Percentiles rank a stretch among this genome's conserved stretches.
These are phyloP conservation scores for Trichoderma semiorbis DNA, from an alignment of 2,329 filamentous ascomycete species.

Conservation along the genomic window DNA sequence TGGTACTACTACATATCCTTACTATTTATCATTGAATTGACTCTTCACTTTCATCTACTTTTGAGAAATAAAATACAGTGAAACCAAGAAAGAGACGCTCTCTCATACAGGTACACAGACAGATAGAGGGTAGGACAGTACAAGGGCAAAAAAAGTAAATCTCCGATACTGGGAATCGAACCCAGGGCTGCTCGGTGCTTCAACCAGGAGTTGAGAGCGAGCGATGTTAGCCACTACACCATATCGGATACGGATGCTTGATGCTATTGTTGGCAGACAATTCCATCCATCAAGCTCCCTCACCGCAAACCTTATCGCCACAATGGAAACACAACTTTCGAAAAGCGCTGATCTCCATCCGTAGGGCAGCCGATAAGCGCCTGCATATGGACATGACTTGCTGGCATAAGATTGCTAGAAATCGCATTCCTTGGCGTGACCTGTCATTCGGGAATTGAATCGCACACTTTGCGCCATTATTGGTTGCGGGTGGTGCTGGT, in stretches of 20 bases:
- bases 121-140: neutral
- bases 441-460: conserved; percentile 11
- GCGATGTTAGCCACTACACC: conserved; percentile 38
- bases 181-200: conserved; percentile 33
- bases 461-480: conserved; percentile 1
- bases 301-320: neutral
- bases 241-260: conserved; percentile 28
- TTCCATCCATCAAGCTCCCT: neutral
- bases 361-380: neutral
- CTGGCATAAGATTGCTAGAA: neutral
- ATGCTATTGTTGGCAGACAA: neutral
- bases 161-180: conserved; percentile 36
- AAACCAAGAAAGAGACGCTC: neutral
- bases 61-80: neutral
- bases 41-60: neutral
- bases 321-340: neutral
- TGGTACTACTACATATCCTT: neutral
- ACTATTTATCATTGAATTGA: neutral
- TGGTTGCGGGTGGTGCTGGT: neutral
- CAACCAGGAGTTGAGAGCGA: conserved; percentile 29
- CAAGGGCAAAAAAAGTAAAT: neutral
- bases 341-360: neutral
- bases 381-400: conserved; percentile 3
- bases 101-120: neutral
- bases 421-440: neutral